phyloP scores from a whole-genome alignment of 2,329 filamentous ascomycete genomes.

The Fusarium zealandicum region DNA sequence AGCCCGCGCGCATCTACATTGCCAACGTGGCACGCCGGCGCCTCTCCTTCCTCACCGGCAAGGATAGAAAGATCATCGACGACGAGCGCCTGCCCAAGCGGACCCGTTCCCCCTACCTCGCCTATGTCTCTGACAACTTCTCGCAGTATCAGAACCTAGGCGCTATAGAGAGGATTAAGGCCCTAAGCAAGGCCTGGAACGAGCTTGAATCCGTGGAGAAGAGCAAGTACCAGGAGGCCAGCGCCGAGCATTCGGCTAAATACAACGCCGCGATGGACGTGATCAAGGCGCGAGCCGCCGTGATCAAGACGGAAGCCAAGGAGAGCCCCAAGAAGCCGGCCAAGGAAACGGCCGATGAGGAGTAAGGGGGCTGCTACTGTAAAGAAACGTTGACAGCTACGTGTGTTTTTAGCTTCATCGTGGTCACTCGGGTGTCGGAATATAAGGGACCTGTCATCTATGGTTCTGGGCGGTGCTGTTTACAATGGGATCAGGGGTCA shows the following conservation, averaged over 20 bases:
- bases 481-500: slow-evolving; percentile 12
- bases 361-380: slow-evolving; percentile 15
- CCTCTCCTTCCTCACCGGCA: slow-evolving; percentile 46
- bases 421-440: slow-evolving; percentile 4
- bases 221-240: slow-evolving; percentile 48
- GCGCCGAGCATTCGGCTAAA: slow-evolving; percentile 21
- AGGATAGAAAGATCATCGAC: slow-evolving; percentile 46
- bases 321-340: neutral
- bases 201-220: slow-evolving; percentile 51
- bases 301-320: slow-evolving; percentile 8
- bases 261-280: slow-evolving; percentile 33
- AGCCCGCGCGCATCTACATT: slow-evolving; percentile 49
- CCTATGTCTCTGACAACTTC: slow-evolving; percentile 52
- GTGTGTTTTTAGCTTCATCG: neutral
- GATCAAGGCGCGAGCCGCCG: slow-evolving; percentile 26
- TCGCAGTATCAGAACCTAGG: slow-evolving; percentile 38
- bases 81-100: slow-evolving; percentile 59
- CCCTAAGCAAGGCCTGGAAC: slow-evolving; percentile 53
- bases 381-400: slow-evolving; percentile 7
- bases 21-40: slow-evolving; percentile 58
- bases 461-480: slow-evolving; percentile 1
- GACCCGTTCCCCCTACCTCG: slow-evolving; percentile 43
- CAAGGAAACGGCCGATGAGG: slow-evolving; percentile 29
- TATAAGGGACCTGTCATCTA: slow-evolving; percentile 1
- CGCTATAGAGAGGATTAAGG: slow-evolving; percentile 28